Evolutionary conservation across 2,329 filamentous ascomycete species (phyloP).

Genomic region (Harringtonia aguacate): DNA sequence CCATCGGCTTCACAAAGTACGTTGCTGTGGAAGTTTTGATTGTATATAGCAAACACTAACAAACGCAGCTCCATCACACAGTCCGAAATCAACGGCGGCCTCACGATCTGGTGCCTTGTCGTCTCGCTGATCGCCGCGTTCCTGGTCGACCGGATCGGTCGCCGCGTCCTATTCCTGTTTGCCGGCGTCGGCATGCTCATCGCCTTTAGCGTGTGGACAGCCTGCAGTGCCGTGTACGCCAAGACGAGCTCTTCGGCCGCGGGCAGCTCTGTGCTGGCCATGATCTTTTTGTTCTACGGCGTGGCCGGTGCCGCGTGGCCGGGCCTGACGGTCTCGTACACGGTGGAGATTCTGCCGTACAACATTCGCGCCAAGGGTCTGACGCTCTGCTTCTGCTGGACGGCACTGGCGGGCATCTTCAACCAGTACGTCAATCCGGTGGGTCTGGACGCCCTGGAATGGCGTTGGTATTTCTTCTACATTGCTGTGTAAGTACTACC

Average conservation of each 20-base stretch:
- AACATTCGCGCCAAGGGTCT: constrained; percentile 22
- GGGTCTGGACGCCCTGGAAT: constrained; percentile 20
- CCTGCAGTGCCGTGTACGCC: constrained; percentile 4
- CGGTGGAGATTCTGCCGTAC: constrained; percentile 31
- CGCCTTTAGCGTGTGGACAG: constrained; percentile 17
- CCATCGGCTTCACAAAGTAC: constrained; percentile 8
- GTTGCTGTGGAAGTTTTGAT: too few species aligned
- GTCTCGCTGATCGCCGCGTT: constrained; percentile 16
- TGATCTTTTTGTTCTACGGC: constrained; percentile 26
- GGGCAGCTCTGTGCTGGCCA: constrained; percentile 16
- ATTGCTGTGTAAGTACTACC: constrained; percentile 16
- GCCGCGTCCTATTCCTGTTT: constrained; percentile 12
- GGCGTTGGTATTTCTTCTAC: constrained; percentile 28
- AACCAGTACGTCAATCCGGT: constrained; percentile 30
- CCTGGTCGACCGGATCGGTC: constrained; percentile 19
- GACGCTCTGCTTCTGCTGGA: constrained; percentile 16
- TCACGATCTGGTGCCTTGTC: constrained; percentile 7
- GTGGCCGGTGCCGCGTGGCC: constrained; percentile 26
- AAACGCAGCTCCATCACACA: constrained; percentile 2
- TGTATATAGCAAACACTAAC: too few species aligned
- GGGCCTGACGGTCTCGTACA: constrained; percentile 29
- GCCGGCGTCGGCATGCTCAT: constrained; percentile 17
- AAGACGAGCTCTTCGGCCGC: constrained; percentile 13
- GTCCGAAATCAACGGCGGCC: constrained; percentile 6
- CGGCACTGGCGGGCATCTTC: constrained; percentile 18